Base-by-base conservation (phyloP, 1,284 basidiomycete species). In the Pseudozyma flocculosa region DNA sequence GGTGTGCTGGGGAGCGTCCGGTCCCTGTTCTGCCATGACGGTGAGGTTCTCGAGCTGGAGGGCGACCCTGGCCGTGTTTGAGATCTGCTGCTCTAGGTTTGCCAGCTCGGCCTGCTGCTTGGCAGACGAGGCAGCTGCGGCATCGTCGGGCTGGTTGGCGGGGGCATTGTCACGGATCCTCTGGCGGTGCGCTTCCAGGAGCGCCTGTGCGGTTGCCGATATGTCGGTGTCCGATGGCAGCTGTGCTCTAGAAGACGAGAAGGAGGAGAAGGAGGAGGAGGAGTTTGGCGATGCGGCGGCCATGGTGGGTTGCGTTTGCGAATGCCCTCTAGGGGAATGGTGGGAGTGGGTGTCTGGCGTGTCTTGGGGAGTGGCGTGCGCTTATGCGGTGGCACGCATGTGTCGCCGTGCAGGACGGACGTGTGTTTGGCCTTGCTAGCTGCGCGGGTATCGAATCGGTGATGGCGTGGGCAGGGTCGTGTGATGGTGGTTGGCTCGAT, bases 201-300 rank as follows among this genome's bases (percentile, higher is more conserved):
- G 52, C 3, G 61, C 61, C 22, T 64, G 61, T 13, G 61, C 61
- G 2, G 61, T 60, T 8, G 48, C 61, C 15, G 61, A 59, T n/a
- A 63, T 55, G 17, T 63, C 55, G 17, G 3, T 34, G 8, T 34
- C 32, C 11, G 32, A 8, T 13, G 32, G 32, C 32, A 17, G 32
- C 32, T 14, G 32, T 13, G 15, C 15, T 4, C 11, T 3, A 34
- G 32, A 17, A 4, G 32, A 34, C 10, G 32, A 34, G 32, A 13
- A 5, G 29, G 29, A 5, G 29, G 29, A 5, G 29, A 13, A 5
- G 13, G 29, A 29, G 29, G 29, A 29, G 29, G 29, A 29, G 29
- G 29, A 29, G 5, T 5, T 7, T 7, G 29, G 29, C 29, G 32
- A 9, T 3, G 32, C 26, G 26, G 26, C 26, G 26, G 26, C 26